Percentiles rank a stretch among this genome's conserved stretches.
Conservation (phyloP, 2,329 filamentous ascomycete species). For the Dendrostoma leiphaemia region DNA sequence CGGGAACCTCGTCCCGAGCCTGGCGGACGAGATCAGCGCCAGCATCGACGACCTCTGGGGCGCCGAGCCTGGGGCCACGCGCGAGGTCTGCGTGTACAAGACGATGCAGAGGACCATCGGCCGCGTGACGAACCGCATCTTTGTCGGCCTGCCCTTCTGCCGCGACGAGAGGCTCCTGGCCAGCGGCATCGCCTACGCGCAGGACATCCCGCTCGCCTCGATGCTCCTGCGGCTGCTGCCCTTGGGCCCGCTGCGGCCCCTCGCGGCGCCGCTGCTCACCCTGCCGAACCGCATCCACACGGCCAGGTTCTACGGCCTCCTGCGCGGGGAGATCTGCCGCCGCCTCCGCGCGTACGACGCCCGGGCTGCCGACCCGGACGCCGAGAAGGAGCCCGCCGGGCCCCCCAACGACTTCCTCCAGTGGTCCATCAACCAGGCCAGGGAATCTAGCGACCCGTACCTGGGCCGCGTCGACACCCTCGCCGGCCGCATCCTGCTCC, state of each 20-base stretch:
- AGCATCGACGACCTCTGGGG: conserved; percentile 31
- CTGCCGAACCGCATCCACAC: conserved; percentile 22
- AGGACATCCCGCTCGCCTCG: conserved; percentile 18
- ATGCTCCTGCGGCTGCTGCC: conserved; percentile 21
- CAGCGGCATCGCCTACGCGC: conserved; percentile 12
- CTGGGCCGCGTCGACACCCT: conserved; percentile 1
- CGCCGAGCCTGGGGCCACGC: conserved; percentile 26
- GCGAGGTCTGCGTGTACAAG: conserved; percentile 32
- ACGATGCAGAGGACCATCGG: conserved; percentile 29
- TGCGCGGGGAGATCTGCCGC: conserved; percentile 20
- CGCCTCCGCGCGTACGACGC: conserved; percentile 21
- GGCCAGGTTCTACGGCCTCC: conserved; percentile 18
- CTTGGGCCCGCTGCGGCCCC: conserved; percentile 16
- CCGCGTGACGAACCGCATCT: conserved; percentile 30
- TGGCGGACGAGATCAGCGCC: conserved; percentile 30
- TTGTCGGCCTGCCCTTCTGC: conserved; percentile 30
- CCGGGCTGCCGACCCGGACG: conserved; percentile 1
- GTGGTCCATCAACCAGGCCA: conserved; percentile 14
- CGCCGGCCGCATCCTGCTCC: conserved; percentile 12
- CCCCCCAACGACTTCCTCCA: conserved; percentile 22
- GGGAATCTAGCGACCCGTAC: conserved; percentile 9
- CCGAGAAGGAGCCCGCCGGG: conserved; percentile 9
- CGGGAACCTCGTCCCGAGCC: conserved; percentile 26
- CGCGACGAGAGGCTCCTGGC: conserved; percentile 19
- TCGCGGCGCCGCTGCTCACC: conserved; percentile 20